Base-by-base conservation (phyloP, 2,329 filamentous ascomycete genomes). In the Chaetomium sp. region DNA sequence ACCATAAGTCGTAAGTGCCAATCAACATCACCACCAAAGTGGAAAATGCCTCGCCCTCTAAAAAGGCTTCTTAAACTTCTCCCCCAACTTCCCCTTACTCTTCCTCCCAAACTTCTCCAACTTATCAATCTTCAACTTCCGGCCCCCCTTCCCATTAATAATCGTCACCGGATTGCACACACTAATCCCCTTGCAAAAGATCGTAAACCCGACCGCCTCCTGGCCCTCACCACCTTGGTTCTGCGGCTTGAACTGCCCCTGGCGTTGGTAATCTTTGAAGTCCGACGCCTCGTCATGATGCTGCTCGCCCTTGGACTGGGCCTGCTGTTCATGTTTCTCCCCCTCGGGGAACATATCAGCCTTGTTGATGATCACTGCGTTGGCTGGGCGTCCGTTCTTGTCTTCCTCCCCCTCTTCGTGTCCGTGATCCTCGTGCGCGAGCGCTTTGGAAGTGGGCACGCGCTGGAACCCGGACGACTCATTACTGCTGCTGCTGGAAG, bases 81-180 rank as follows among this genome's bases (percentile, higher is more conserved):
- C 19, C 19, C 19, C 19, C 19, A 27, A 27, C 19, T 27, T 27
- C 19, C 19, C 19, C 19, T 27, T 27, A 27, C 19, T 27, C 19
- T 27, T 27, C 19, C 19, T 27, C 19, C 19, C 19, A 27, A 27
- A 27, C 19, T 53, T 56, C 33, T 36, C 37, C 11, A 37, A 4
- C 32, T 52, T 52, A 2, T 36, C 35, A 11, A 44, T 1, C 33
- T 47, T 40, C 1, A n/a, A 11, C 27, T 10, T 45, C 11, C 12
- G 19, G 3, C 36, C 41, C 7, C 36, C 43, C 32, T 47, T 14
- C 12, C 14, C 42, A 10, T 47, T 50, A 12, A 53, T 27, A 10
- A 60, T 33, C 6, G 51, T 52, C 36, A 60, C 54, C 1, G 58
- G 58, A 19, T 60, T 54, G 45, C 58, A 60, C 1, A 60, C 58